Evolutionary conservation across 306 rosid genomes (phyloP).

Genomic region (Sphenostylis stenocarpa): DNA sequence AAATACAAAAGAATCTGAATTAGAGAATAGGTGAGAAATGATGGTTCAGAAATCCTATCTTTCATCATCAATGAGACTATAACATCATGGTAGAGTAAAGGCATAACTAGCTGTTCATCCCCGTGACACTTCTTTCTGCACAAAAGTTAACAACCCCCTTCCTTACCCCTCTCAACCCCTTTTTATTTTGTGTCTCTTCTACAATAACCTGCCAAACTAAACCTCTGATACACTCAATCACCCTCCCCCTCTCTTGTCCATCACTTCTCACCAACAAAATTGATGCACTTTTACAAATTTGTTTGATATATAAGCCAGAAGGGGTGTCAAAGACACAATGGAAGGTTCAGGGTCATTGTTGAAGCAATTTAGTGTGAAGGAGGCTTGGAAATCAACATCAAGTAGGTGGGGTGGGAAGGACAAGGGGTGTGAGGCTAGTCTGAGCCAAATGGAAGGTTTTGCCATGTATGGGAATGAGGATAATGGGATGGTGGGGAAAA

Average conservation of each 20-base stretch:
- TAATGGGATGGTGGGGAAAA: slow-evolving; percentile 44
- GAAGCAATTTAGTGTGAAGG: slow-evolving; percentile 62
- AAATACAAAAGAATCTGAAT: slow-evolving; percentile 40
- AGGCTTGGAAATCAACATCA: slow-evolving; percentile 64
- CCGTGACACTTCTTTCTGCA: slow-evolving; percentile 65
- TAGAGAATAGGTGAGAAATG: not conserved
- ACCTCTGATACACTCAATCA: not conserved
- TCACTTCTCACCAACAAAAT: slow-evolving; percentile 22
- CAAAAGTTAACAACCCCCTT: slow-evolving; percentile 22
- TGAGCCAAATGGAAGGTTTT: slow-evolving; percentile 57
- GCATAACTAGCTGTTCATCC: slow-evolving; percentile 43
- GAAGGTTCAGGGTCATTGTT: slow-evolving; percentile 51
- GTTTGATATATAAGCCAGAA: slow-evolving; percentile 23
- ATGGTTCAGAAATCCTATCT: slow-evolving; percentile 39
- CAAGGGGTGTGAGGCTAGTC: slow-evolving; percentile 41
- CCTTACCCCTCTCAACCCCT: not conserved
- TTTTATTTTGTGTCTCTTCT: not conserved
- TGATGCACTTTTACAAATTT: not conserved
- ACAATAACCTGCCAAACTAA: slow-evolving; percentile 8
- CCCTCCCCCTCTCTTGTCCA: slow-evolving; percentile 16
- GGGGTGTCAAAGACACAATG: slow-evolving; percentile 42
- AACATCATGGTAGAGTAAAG: slow-evolving; percentile 37
- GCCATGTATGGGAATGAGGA: slow-evolving; percentile 47
- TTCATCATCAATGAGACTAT: slow-evolving; percentile 40
- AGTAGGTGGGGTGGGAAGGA: slow-evolving; percentile 55